Conservation (phyloP, 257 asterid species). For the Anisodus acutangulus region DNA sequence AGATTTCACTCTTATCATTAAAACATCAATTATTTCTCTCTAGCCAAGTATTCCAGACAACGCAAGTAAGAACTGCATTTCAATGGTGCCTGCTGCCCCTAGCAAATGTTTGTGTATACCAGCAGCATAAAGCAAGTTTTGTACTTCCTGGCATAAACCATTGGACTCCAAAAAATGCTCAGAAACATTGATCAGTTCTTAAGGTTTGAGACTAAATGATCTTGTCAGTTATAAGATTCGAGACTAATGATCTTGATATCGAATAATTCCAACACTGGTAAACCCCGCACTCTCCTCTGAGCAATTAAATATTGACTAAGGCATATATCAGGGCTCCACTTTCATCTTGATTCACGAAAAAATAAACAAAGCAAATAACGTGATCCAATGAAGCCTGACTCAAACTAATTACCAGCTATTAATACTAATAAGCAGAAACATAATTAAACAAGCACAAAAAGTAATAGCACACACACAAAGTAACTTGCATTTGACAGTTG, state of each 20-base stretch:
- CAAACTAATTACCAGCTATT: neutral
- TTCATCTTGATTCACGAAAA: neutral
- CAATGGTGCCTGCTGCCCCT: neutral
- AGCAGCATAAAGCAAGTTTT: neutral
- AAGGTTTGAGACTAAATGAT: neutral
- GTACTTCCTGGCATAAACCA: neutral
- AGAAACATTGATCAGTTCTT: neutral
- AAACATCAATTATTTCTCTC: neutral
- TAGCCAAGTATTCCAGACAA: slow-evolving; percentile 4
- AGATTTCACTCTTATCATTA: neutral
- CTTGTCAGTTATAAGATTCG: neutral
- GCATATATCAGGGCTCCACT: neutral
- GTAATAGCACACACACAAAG: neutral
- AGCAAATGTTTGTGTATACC: neutral
- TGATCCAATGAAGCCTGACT: neutral
- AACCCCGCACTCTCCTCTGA: neutral
- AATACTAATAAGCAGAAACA: neutral
- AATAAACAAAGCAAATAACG: neutral
- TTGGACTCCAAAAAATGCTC: slow-evolving; percentile 7
- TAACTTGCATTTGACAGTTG: neutral
- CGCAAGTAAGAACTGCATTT: slow-evolving; percentile 1
- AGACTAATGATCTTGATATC: neutral
- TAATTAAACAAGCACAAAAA: slow-evolving; percentile 7
- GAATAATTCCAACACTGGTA: neutral
- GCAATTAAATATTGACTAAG: slow-evolving; percentile 2